phyloP scores from a whole-genome alignment of 75 land plant species.

The Pseudotsuga menziesii region DNA sequence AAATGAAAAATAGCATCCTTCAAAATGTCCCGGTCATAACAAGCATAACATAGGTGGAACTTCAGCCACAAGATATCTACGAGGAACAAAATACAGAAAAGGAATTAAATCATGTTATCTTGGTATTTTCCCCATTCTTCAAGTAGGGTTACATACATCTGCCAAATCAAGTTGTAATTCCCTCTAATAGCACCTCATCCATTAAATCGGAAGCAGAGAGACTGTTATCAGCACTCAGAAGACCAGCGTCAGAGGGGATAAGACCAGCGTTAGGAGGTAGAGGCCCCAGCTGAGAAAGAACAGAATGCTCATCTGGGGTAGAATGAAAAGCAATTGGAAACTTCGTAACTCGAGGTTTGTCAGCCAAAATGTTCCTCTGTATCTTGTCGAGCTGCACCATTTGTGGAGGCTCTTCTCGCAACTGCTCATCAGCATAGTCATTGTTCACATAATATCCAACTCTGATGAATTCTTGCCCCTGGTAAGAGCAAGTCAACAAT shows the following conservation, averaged over 20 bases:
- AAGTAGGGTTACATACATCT: not conserved
- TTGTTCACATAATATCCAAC: conserved; percentile 98
- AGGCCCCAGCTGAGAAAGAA: not conserved
- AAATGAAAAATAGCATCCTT: not conserved
- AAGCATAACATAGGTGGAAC: not conserved
- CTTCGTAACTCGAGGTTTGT: conserved; percentile 95
- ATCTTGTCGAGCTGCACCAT: conserved; percentile 72
- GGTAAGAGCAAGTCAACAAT: conserved; percentile 84
- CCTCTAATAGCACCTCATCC: conserved; percentile 4
- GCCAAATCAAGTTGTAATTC: not conserved
- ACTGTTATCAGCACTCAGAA: conserved; percentile 1
- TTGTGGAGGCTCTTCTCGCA: conserved; percentile 84
- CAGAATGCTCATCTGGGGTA: not conserved
- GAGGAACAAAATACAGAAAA: not conserved
- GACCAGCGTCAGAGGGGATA: conserved; percentile 3
- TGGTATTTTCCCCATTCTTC: not conserved
- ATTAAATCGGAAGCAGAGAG: conserved; percentile 4
- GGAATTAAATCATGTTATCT: not conserved
- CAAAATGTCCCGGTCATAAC: not conserved
- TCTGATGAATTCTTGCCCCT: conserved; percentile 89
- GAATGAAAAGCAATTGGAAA: conserved; percentile 79
- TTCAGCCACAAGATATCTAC: not conserved
- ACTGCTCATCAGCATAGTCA: conserved; percentile 84
- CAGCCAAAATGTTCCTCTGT: conserved; percentile 85
- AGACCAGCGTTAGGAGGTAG: not conserved